Percentiles rank a stretch among this genome's conserved stretches.
phyloP scores from a whole-genome alignment of 1,284 basidiomycete genomes.

The Fomitopsis pinicola region DNA sequence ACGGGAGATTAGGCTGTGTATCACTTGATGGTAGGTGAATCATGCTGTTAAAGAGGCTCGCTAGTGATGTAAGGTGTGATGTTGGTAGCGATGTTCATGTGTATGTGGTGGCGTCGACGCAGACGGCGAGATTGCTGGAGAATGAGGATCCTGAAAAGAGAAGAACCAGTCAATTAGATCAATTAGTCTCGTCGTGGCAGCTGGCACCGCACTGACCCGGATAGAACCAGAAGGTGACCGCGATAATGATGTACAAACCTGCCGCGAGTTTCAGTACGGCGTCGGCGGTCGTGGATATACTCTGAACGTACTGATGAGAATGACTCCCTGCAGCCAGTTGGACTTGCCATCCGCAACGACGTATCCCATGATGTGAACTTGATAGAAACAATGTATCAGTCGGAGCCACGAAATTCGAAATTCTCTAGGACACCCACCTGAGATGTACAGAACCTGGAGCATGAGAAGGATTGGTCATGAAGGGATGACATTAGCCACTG shows the following conservation, averaged over 20 bases:
- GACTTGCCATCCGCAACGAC: slow-evolving; percentile 82
- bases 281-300: not conserved
- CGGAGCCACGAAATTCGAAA: not conserved
- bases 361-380: slow-evolving; percentile 78
- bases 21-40: not conserved
- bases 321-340: slow-evolving; percentile 77
- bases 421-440: slow-evolving; percentile 19
- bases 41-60: not conserved
- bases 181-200: not conserved
- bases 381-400: not conserved
- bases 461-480: not conserved
- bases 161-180: not conserved
- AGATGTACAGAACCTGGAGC: slow-evolving; percentile 31
- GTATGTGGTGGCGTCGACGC: slow-evolving; percentile 11
- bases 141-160: slow-evolving; percentile 30
- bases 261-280: not conserved
- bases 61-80: not conserved
- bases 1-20: not conserved
- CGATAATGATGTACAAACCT: slow-evolving; percentile 65
- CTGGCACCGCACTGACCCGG: slow-evolving; percentile 32
- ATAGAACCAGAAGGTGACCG: slow-evolving; percentile 67
- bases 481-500: not conserved
- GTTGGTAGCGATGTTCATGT: not conserved
- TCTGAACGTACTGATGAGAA: slow-evolving; percentile 29
- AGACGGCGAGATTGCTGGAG: slow-evolving; percentile 33